phyloP scores from a whole-genome alignment of 768 basidiomycete genomes.

The Hypsizygus marmoreus region DNA sequence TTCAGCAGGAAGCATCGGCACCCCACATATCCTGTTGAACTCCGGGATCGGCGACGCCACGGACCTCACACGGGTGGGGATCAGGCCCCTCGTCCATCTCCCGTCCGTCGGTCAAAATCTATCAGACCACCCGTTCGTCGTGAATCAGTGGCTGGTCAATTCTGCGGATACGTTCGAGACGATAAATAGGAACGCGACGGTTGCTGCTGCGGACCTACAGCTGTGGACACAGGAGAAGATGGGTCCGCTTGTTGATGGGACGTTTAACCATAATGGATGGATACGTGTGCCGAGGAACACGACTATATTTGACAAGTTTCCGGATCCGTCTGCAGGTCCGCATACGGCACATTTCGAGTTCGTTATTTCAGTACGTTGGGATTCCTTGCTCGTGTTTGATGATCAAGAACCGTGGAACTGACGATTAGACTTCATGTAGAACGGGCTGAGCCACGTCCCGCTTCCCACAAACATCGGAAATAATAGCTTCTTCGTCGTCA shows the following conservation, averaged over 20 bases:
- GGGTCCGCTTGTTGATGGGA: conserved; percentile 20
- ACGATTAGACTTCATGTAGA: background rate
- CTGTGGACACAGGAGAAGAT: conserved; percentile 22
- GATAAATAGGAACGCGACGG: conserved; percentile 7
- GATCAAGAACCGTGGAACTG: too few species aligned
- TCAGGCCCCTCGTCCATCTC: conserved; percentile 12
- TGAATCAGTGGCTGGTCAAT: conserved; percentile 2
- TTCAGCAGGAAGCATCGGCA: conserved; percentile 27
- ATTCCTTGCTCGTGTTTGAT: background rate
- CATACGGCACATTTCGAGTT: conserved; percentile 27
- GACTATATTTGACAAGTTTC: conserved; percentile 1
- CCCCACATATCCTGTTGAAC: conserved; percentile 22
- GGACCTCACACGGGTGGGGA: conserved; percentile 1
- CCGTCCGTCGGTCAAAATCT: conserved; percentile 17
- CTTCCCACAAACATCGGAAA: conserved; percentile 19
- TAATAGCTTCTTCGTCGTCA: conserved; percentile 14
- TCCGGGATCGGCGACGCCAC: conserved; percentile 18
- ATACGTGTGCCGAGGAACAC: conserved; percentile 20
- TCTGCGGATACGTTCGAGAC: conserved; percentile 16
- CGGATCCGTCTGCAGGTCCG: conserved; percentile 27
- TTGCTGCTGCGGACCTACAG: conserved; percentile 8
- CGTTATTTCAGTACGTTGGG: conserved; percentile 15
- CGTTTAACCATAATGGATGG: conserved; percentile 18
- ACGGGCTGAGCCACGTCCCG: conserved; percentile 8
- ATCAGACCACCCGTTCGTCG: conserved; percentile 11